Conservation (phyloP, 331 rosid species). For the Quercus phellos region DNA sequence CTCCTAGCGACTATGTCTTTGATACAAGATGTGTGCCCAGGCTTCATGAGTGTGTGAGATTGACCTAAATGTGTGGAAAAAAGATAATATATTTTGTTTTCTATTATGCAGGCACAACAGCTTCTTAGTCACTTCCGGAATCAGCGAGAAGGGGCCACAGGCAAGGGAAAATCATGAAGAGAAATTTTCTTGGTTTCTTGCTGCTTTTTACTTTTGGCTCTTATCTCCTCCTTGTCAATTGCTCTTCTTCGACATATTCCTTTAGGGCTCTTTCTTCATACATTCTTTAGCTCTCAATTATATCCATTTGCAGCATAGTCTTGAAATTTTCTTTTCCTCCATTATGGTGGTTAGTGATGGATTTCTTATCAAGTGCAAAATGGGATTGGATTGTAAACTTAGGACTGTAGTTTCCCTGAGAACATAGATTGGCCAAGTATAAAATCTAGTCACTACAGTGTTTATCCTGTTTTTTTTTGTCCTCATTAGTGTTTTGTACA, state of each 20-base stretch:
- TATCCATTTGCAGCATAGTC: constrained; percentile 11
- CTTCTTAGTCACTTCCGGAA: constrained; percentile 87
- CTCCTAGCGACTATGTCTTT: not conserved
- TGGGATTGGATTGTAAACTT: not conserved
- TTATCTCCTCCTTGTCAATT: constrained; percentile 1
- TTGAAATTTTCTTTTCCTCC: constrained; percentile 3
- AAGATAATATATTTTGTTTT: not conserved
- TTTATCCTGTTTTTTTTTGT: constrained; percentile 5
- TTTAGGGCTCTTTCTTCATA: constrained; percentile 21
- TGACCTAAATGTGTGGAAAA: not conserved
- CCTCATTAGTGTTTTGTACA: constrained; percentile 18
- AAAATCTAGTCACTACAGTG: not conserved
- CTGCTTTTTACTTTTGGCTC: constrained; percentile 4
- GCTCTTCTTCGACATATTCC: constrained; percentile 12
- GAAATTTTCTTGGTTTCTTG: constrained; percentile 21
- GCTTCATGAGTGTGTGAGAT: not conserved
- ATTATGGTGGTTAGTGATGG: constrained; percentile 21
- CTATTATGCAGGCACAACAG: constrained; percentile 76
- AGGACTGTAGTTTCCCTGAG: not conserved
- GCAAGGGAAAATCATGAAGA: constrained; percentile 63
- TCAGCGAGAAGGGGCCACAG: constrained; percentile 61
- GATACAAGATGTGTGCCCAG: not conserved
- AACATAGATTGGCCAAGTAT: constrained; percentile 9
- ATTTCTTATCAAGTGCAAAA: constrained; percentile 7
- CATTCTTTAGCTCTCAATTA: constrained; percentile 34